Conservation (phyloP, 331 rosid genomes). For the Malus hybrid region DNA sequence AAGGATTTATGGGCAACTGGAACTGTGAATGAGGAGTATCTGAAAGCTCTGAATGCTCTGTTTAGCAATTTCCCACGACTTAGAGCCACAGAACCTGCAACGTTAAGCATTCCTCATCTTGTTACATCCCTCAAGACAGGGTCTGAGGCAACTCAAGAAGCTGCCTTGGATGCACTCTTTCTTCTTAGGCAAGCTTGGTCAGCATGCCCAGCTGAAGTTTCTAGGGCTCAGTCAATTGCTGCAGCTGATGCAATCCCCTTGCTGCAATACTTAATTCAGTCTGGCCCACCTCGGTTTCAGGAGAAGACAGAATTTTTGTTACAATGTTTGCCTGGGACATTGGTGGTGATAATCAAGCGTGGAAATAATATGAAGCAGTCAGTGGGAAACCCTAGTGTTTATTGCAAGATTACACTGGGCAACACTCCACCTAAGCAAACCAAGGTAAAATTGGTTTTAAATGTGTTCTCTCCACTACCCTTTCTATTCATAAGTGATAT, state of each 20-base stretch:
- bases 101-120: conserved; percentile 96
- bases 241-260: conserved; percentile 98
- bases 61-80: conserved; percentile 94
- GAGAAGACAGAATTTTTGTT: conserved; percentile 91
- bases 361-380: conserved; percentile 99
- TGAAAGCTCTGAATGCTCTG: conserved; percentile 88
- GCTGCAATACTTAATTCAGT: conserved; percentile 92
- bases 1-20: conserved; percentile 96
- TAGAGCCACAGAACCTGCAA: conserved; percentile 97
- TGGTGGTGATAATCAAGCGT: conserved; percentile 84
- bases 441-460: conserved; percentile 35
- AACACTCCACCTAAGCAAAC: conserved; percentile 83
- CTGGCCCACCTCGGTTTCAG: conserved; percentile 98
- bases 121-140: conserved; percentile 93
- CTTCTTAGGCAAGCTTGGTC: conserved; percentile 99
- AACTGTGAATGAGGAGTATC: conserved; percentile 89
- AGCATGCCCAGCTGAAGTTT: conserved; percentile 96
- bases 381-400: conserved; percentile 95
- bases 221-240: conserved; percentile 94
- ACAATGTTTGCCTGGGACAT: conserved; percentile 98
- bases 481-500: neutral
- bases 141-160: conserved; percentile 96
- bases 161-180: conserved; percentile 89
- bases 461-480: neutral
- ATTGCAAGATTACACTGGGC: conserved; percentile 89